Evolutionary conservation across 1,284 basidiomycete species (phyloP).

Genomic region (Heterobasidion annosum): DNA sequence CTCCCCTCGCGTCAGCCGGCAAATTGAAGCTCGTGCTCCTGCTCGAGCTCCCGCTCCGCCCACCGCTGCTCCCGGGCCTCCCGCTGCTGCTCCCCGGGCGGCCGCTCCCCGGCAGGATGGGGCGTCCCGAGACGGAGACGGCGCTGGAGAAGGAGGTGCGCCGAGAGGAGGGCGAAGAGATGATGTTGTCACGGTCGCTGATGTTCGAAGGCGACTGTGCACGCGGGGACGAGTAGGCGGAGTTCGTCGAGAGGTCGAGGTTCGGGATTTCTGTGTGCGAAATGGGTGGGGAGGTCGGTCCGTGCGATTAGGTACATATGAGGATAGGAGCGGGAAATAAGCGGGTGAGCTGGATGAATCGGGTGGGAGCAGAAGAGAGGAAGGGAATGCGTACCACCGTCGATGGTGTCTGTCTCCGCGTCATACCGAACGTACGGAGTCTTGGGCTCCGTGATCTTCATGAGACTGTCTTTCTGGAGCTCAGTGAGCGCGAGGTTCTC

Average conservation of each 20-base stretch:
- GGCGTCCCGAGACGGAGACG: neutral
- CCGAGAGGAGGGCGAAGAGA: slow-evolving; percentile 66
- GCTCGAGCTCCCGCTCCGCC: slow-evolving; percentile 43
- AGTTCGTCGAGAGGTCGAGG: slow-evolving; percentile 7
- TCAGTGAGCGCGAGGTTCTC: slow-evolving; percentile 86
- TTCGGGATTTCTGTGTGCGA: slow-evolving; percentile 1
- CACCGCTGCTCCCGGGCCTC: neutral
- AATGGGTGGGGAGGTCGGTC: neutral
- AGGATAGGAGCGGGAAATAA: neutral
- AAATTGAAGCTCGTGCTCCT: slow-evolving; percentile 79
- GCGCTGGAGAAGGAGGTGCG: slow-evolving; percentile 62
- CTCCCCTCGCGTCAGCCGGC: slow-evolving; percentile 55
- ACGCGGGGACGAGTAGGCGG: slow-evolving; percentile 13
- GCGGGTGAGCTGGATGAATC: neutral
- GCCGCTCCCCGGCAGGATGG: neutral
- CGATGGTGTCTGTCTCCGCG: slow-evolving; percentile 74
- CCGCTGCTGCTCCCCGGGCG: neutral
- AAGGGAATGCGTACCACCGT: slow-evolving; percentile 48
- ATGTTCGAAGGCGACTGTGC: slow-evolving; percentile 13
- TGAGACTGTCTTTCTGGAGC: slow-evolving; percentile 85
- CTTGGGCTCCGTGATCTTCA: slow-evolving; percentile 97
- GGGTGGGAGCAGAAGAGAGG: neutral
- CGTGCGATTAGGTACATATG: neutral
- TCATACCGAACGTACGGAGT: slow-evolving; percentile 93
- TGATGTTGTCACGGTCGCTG: slow-evolving; percentile 29